These are phyloP conservation scores for Pseudomassariella vexata DNA, from an alignment of 2,329 filamentous ascomycete species.

Conservation along the genomic window DNA sequence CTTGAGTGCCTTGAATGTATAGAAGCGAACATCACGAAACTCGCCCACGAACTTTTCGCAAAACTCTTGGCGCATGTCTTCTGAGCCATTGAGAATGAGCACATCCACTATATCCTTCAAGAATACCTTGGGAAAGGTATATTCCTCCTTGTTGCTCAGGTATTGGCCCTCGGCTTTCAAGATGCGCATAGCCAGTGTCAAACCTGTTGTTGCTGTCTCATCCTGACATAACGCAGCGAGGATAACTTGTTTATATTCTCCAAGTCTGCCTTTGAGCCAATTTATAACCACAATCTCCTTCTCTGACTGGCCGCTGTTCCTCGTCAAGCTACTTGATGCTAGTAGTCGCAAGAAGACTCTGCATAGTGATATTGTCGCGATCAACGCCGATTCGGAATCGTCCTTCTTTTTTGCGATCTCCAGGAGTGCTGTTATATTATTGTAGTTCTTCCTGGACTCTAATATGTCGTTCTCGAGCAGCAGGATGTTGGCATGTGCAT, in stretches of 20 bases:
- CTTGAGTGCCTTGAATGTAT: conserved; percentile 70
- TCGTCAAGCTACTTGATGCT: conserved; percentile 63
- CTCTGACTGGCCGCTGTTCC: conserved; percentile 60
- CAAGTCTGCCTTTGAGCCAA: conserved; percentile 73
- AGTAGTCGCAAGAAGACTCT: conserved; percentile 80
- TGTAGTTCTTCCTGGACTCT: conserved; percentile 85
- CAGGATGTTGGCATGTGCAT: conserved; percentile 60
- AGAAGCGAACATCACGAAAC: conserved; percentile 80
- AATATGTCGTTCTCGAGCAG: conserved; percentile 74
- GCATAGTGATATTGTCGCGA: conserved; percentile 76
- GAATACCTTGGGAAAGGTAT: conserved; percentile 63
- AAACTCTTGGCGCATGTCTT: conserved; percentile 64
- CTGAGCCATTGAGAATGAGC: conserved; percentile 53
- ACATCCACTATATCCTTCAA: conserved; percentile 59
- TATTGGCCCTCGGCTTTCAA: conserved; percentile 72
- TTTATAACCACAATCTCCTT: conserved; percentile 68
- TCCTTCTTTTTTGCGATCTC: conserved; percentile 47
- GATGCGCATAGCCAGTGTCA: conserved; percentile 78
- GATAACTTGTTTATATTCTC: conserved; percentile 63
- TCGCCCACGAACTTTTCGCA: conserved; percentile 71
- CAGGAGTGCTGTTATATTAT: conserved; percentile 75
- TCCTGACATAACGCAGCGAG: conserved; percentile 57
- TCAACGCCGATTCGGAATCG: conserved; percentile 50
- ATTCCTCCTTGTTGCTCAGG: conserved; percentile 54
- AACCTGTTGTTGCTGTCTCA: conserved; percentile 59